phyloP scores from a whole-genome alignment of 495 filamentous ascomycete genomes.

The Bombardia bombarda region DNA sequence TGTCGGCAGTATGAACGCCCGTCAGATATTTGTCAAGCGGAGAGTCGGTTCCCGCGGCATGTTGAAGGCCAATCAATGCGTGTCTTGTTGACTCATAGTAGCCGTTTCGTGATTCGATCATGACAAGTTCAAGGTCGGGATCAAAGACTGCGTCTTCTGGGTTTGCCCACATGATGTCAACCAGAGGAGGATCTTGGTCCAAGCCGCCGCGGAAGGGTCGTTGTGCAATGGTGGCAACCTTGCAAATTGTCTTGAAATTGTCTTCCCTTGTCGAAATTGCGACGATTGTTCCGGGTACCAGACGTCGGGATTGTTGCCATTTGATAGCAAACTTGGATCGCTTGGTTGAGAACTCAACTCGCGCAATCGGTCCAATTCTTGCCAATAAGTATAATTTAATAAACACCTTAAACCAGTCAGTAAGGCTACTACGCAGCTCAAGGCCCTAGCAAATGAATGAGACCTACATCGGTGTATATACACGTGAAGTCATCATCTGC shows the following conservation, averaged over 20 bases:
- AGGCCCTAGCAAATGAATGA: too few species aligned
- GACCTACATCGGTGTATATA: slow-evolving; percentile 66
- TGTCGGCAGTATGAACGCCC: slow-evolving; percentile 33
- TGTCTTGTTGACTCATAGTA: slow-evolving; percentile 72
- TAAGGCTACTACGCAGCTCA: too few species aligned
- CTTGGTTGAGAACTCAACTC: slow-evolving; percentile 62
- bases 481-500: slow-evolving; percentile 49
- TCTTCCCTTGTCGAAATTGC: slow-evolving; percentile 60
- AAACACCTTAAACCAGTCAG: slow-evolving; percentile 60
- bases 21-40: slow-evolving; percentile 31
- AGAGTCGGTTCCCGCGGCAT: slow-evolving; percentile 49
- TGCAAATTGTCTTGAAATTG: slow-evolving; percentile 56
- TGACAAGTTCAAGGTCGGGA: slow-evolving; percentile 60
- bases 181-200: slow-evolving; percentile 55
- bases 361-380: slow-evolving; percentile 52
- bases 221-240: slow-evolving; percentile 66
- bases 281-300: slow-evolving; percentile 62
- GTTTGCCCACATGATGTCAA: slow-evolving; percentile 67
- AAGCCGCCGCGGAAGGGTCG: slow-evolving; percentile 51
- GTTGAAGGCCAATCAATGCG: slow-evolving; percentile 65
- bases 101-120: slow-evolving; percentile 64
- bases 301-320: slow-evolving; percentile 69
- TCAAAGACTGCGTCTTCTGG: slow-evolving; percentile 57
- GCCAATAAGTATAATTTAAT: slow-evolving; percentile 57
- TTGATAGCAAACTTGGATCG: slow-evolving; percentile 60